Evolutionary conservation across 441 rosid genomes (phyloP).

Genomic region (Adansonia gregorii): DNA sequence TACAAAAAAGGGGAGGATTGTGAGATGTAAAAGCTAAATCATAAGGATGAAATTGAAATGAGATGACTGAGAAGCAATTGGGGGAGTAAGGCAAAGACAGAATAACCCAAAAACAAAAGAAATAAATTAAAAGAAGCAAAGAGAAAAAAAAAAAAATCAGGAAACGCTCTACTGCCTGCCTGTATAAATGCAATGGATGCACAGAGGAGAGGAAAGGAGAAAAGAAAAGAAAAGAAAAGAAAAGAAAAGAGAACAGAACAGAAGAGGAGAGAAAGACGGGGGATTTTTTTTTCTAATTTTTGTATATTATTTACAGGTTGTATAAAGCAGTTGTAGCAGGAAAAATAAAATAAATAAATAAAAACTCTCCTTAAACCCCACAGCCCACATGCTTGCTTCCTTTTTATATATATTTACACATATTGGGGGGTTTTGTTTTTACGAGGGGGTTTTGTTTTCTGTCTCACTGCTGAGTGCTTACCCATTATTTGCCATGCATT

Average conservation of each 20-base stretch:
- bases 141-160: background rate
- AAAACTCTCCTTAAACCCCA: constrained; percentile 7
- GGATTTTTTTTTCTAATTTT: background rate
- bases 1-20: background rate
- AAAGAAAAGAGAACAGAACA: background rate
- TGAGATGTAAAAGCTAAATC: background rate
- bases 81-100: background rate
- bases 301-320: background rate
- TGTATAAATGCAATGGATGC: background rate
- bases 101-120: background rate
- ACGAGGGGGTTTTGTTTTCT: background rate
- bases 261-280: background rate
- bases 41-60: background rate
- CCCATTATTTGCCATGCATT: background rate
- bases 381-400: background rate
- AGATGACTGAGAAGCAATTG: background rate
- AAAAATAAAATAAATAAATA: too few relatives aligned
- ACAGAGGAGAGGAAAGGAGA: background rate
- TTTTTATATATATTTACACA: background rate
- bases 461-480: background rate
- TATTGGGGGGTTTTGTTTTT: background rate
- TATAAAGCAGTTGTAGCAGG: background rate
- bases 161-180: background rate
- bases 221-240: background rate
- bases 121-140: background rate